These are phyloP conservation scores for Akanthomyces uredinophilus DNA, from an alignment of 2,329 filamentous ascomycete species.

Conservation along the genomic window DNA sequence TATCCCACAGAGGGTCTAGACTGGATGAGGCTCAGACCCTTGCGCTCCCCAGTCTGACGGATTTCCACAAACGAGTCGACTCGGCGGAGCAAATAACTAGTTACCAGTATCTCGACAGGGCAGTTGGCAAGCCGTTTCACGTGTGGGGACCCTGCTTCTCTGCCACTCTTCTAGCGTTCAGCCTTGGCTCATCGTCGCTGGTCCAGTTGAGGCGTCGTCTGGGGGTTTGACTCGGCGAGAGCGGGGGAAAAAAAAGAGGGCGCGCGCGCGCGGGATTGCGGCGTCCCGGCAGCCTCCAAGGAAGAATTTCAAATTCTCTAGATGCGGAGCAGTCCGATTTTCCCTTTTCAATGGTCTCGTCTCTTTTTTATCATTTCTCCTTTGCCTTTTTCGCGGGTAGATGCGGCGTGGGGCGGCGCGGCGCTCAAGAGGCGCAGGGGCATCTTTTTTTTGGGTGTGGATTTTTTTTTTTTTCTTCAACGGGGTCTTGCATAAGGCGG, in stretches of 20 bases:
- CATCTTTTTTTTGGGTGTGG: too few species aligned
- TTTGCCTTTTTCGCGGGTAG: background rate
- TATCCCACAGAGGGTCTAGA: too few species aligned
- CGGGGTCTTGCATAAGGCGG: background rate
- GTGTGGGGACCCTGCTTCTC: background rate
- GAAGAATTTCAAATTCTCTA: too few species aligned
- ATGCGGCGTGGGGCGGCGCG: background rate
- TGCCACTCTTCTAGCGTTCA: background rate
- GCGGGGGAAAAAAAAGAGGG: too few species aligned
- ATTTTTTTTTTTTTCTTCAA: background rate
- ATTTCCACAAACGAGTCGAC: background rate
- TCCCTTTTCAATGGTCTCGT: too few species aligned
- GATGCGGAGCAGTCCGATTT: too few species aligned
- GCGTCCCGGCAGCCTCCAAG: background rate
- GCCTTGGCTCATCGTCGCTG: background rate
- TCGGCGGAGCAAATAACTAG: background rate
- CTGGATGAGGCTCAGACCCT: background rate
- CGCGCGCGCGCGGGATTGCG: background rate
- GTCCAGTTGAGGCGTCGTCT: constrained; percentile 3
- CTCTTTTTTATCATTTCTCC: background rate
- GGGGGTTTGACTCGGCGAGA: background rate
- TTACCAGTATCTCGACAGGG: background rate
- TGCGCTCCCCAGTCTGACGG: background rate
- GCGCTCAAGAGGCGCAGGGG: too few species aligned
- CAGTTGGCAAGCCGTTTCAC: background rate